Conservation (phyloP, 345 rosid genomes). For the Rhodamnia rubescens region DNA sequence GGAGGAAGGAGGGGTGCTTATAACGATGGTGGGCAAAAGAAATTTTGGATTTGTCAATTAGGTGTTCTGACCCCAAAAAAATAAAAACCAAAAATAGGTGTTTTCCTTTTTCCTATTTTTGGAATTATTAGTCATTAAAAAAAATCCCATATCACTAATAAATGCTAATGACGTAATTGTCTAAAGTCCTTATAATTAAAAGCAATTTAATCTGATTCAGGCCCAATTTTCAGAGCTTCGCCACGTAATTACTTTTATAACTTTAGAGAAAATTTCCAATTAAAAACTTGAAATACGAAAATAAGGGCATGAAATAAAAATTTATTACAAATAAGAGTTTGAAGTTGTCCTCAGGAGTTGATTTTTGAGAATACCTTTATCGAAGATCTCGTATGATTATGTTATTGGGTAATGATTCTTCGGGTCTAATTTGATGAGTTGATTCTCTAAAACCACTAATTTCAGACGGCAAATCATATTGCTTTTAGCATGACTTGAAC, state of each 20-base stretch:
- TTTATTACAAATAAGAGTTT: no score
- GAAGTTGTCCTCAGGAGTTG: background rate
- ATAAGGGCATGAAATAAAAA: no score
- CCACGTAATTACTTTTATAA: background rate
- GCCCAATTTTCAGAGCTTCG: background rate
- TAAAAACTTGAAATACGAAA: no score
- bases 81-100: no score
- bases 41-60: no score
- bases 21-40: background rate
- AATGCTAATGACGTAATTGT: background rate
- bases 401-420: background rate
- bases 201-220: background rate
- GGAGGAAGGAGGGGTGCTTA: background rate
- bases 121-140: background rate
- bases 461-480: background rate
- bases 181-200: background rate
- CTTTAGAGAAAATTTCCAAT: no score
- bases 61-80: no score
- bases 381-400: background rate
- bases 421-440: background rate
- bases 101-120: background rate
- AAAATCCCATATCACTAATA: background rate
- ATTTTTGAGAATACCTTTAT: background rate
- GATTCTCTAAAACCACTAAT: background rate
- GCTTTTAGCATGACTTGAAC: background rate